These are phyloP conservation scores for Mycena capillaripes DNA, from an alignment of 768 basidiomycete genomes.

Conservation along the genomic window DNA sequence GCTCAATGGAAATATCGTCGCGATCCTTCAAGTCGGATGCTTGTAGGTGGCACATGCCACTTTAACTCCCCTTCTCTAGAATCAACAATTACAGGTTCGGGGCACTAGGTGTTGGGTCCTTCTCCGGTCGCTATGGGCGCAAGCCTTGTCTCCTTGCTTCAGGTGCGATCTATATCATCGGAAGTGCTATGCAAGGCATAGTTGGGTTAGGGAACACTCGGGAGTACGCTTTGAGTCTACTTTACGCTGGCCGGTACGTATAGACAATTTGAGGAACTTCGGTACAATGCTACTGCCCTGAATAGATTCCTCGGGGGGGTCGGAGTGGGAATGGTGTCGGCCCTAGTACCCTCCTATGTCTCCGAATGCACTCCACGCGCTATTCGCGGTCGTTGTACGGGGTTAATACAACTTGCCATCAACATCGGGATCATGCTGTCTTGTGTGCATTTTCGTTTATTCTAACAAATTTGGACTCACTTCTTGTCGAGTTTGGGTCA, in stretches of 20 bases:
- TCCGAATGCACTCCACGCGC: constrained; percentile 63
- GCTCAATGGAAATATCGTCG: constrained; percentile 66
- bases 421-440: constrained; percentile 54
- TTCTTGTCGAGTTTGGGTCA: constrained; percentile 57
- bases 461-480: not conserved
- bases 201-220: constrained; percentile 52
- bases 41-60: constrained; percentile 51
- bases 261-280: not conserved
- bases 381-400: constrained; percentile 66
- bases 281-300: constrained; percentile 51
- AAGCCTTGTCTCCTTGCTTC: constrained; percentile 60
- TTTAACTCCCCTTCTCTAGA: not conserved
- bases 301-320: constrained; percentile 69
- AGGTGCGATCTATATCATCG: constrained; percentile 62
- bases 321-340: constrained; percentile 69
- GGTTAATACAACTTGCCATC: constrained; percentile 56
- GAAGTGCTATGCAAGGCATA: constrained; percentile 62
- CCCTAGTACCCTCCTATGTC: constrained; percentile 64
- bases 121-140: constrained; percentile 60
- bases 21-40: constrained; percentile 62
- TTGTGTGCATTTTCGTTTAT: constrained; percentile 42
- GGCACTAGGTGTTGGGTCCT: constrained; percentile 55
- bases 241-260: constrained; percentile 30
- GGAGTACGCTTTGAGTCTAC: constrained; percentile 5
- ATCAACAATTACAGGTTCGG: constrained; percentile 54